Base-by-base conservation (phyloP, 1,139 yeast genomes). In the Trichomonascaceae sp. region DNA sequence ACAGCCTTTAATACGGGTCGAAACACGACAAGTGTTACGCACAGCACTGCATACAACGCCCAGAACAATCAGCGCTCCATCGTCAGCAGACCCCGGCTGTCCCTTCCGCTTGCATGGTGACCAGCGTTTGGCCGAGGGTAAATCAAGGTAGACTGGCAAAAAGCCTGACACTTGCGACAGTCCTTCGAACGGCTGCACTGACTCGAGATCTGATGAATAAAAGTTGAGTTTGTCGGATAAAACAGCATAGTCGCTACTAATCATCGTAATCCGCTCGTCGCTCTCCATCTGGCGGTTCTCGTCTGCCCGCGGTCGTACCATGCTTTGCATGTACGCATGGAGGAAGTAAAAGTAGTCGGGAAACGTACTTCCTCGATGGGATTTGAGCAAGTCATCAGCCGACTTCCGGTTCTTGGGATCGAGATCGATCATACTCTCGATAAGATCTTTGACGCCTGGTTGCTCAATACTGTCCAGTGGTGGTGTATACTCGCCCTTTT, bases 291-390 rank as follows among this genome's bases (percentile, higher is more conserved):
- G 42, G 28, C 43, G 52, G 25, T 38, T 45, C 15, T 45, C 43
- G 33, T 47, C 50, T n/a, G 37, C 37, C 15, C 27, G 35, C 30
- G 50, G 52, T 34, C 56, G 60, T 11, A 64, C 56, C 17, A 74
- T 47, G 13, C 61, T 56, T 36, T 66, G 65, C 52, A 82, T 64
- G 48, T 78, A 82, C 11, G 73, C 74, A 51, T 80, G 80, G 29
- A 81, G 54, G 51, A 78, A 82, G 54, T 78, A 76, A 46, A 87
- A 87, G 43, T 68, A 71, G 3, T 62, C 67, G 0, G 96, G 96
- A 47, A 82, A 89, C 14, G 76, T 60, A 0, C 44, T 49, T 1
- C 60, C 69, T 13, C 35, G 37, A 47, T 67, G 78, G 31, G 67
- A 60, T 0, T 53, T 53, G 18, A 89, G 57, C 27, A 79, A 62